Evolutionary conservation across 148 eudicot species (phyloP).

Genomic region (Rhododendron williamsianum): DNA sequence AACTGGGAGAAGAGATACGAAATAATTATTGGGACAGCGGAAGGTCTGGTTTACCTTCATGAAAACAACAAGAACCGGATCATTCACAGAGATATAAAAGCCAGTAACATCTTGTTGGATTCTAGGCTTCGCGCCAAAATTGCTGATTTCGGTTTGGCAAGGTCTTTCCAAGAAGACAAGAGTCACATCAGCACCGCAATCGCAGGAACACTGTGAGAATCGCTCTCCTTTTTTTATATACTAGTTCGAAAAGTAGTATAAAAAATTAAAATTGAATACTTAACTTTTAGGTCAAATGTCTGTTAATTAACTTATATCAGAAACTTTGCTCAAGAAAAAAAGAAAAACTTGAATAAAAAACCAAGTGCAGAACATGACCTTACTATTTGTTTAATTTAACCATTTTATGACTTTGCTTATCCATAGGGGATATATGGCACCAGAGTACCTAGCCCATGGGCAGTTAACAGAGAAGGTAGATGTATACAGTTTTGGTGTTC

Average conservation of each 20-base stretch:
- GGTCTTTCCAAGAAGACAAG: slow-evolving; percentile 52
- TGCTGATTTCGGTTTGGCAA: slow-evolving; percentile 60
- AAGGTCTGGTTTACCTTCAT: slow-evolving; percentile 60
- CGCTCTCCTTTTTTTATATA: not conserved
- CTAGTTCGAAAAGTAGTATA: not conserved
- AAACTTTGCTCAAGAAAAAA: not conserved
- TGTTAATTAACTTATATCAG: not conserved
- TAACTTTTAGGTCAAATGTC: not conserved
- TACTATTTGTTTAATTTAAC: not conserved
- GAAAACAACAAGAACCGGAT: slow-evolving; percentile 38
- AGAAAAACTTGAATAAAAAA: not conserved
- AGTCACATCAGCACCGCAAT: slow-evolving; percentile 58
- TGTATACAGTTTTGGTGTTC: slow-evolving; percentile 59
- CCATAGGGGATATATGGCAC: slow-evolving; percentile 59
- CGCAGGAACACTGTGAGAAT: slow-evolving; percentile 55
- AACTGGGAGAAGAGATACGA: slow-evolving; percentile 47
- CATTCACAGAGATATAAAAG: slow-evolving; percentile 63
- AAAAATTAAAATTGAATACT: not conserved
- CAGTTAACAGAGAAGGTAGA: slow-evolving; percentile 55
- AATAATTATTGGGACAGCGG: slow-evolving; percentile 42
- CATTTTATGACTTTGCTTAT: not conserved
- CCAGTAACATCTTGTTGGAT: slow-evolving; percentile 57
- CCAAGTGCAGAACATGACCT: not conserved
- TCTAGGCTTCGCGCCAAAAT: slow-evolving; percentile 44
- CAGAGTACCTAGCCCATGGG: slow-evolving; percentile 56